Percentiles rank a stretch among this genome's conserved stretches.
phyloP scores from a whole-genome alignment of 345 rosid species.

The Erysimum cheiranthoides region DNA sequence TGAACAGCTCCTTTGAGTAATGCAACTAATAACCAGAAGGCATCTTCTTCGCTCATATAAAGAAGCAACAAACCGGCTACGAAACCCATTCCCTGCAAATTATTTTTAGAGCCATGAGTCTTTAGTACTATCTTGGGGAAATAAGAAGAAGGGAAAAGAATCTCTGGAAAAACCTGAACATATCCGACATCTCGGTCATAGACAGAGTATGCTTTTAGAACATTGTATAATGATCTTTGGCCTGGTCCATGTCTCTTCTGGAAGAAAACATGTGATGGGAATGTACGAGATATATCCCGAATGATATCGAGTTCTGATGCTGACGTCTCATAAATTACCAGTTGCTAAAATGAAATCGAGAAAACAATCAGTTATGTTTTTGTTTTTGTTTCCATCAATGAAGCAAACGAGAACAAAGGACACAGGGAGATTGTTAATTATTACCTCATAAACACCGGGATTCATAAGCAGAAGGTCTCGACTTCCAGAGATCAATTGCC shows the following conservation, averaged over 20 bases:
- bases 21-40: constrained; percentile 96
- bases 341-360: constrained; percentile 65
- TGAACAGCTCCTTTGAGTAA: constrained; percentile 96
- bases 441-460: constrained; percentile 92
- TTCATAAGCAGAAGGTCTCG: constrained; percentile 94
- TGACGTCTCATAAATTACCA: constrained; percentile 87
- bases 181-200: constrained; percentile 95
- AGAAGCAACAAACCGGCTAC: constrained; percentile 92
- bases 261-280: constrained; percentile 96
- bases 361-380: not conserved
- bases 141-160: constrained; percentile 3
- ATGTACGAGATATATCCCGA: constrained; percentile 93
- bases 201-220: constrained; percentile 95
- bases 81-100: constrained; percentile 92
- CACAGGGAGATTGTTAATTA: not conserved
- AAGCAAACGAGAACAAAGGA: constrained; percentile 15
- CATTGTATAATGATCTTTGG: constrained; percentile 96
- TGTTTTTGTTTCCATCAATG: constrained; percentile 5
- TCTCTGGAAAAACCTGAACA: constrained; percentile 72
- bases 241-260: constrained; percentile 99
- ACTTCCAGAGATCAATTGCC: constrained; percentile 97
- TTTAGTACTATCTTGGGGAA: constrained; percentile 26
- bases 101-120: constrained; percentile 18
- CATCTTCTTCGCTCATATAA: constrained; percentile 99
- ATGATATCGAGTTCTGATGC: constrained; percentile 93